Evolutionary conservation across 2,329 filamentous ascomycete genomes (phyloP).

Genomic region (Aspergillus quadrilineatus): DNA sequence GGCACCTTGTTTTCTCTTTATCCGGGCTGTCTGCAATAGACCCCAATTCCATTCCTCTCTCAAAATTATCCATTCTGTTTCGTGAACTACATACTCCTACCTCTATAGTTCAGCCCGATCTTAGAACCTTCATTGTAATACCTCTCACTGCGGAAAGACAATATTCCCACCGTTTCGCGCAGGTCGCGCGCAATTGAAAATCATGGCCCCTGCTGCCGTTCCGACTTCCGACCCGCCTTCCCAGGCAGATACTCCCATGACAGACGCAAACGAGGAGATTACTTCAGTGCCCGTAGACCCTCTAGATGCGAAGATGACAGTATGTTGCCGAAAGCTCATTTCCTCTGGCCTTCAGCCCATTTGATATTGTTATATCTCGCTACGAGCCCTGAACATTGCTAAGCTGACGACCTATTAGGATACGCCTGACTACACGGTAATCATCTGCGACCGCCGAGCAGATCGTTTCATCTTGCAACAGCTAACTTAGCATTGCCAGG

Average conservation of each 20-base stretch:
- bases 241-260: conserved; percentile 49
- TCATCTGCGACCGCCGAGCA: background rate
- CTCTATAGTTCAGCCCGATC: conserved; percentile 2
- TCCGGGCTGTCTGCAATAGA: background rate
- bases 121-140: background rate
- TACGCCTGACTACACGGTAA: conserved; percentile 63
- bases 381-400: conserved; percentile 1
- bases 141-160: background rate
- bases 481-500: conserved; percentile 38
- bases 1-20: background rate
- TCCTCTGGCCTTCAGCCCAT: background rate
- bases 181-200: conserved; percentile 25
- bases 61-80: background rate
- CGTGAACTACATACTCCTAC: background rate
- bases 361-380: background rate
- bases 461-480: background rate
- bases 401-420: conserved; percentile 47
- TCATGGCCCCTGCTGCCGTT: conserved; percentile 43
- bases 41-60: background rate
- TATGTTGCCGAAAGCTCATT: conserved; percentile 26
- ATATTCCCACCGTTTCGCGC: conserved; percentile 20
- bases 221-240: conserved; percentile 43
- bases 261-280: conserved; percentile 41
- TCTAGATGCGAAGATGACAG: conserved; percentile 41
- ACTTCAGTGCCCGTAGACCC: conserved; percentile 38